Evolutionary conservation across 2,329 filamentous ascomycete genomes (phyloP).

Genomic region (Alternaria metachromatica): DNA sequence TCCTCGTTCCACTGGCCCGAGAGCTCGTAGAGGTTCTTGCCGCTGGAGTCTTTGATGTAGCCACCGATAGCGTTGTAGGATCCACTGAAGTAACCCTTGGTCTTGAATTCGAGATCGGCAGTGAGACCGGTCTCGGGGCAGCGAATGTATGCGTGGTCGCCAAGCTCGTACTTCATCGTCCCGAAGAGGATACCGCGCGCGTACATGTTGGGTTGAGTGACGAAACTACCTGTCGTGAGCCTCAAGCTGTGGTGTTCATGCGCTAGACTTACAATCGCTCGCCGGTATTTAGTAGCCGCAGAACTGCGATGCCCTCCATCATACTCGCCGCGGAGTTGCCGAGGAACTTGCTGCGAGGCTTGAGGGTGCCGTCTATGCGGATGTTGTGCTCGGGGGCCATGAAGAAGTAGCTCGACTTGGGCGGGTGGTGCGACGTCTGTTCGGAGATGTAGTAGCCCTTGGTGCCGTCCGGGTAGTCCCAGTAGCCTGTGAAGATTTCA

Average conservation of each 20-base stretch:
- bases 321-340: constrained; percentile 97
- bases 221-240: constrained; percentile 63
- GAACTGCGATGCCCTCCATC: constrained; percentile 94
- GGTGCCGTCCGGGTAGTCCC: constrained; percentile 86
- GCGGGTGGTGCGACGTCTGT: constrained; percentile 97
- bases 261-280: constrained; percentile 76
- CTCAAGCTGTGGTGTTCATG: neutral
- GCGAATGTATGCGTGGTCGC: constrained; percentile 90
- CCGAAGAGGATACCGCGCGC: constrained; percentile 95
- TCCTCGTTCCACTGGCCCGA: constrained; percentile 91
- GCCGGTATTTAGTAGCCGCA: constrained; percentile 81
- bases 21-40: constrained; percentile 87
- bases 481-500: constrained; percentile 93
- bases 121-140: constrained; percentile 87
- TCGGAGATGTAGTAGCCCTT: constrained; percentile 95
- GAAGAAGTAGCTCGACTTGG: constrained; percentile 99
- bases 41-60: constrained; percentile 84
- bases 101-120: constrained; percentile 97
- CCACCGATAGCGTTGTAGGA: constrained; percentile 97
- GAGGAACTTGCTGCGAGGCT: constrained; percentile 91
- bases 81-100: constrained; percentile 94
- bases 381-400: constrained; percentile 94
- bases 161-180: constrained; percentile 99
- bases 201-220: constrained; percentile 99
- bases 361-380: constrained; percentile 92